Evolutionary conservation across 78 protist genomes (phyloP).

Genomic region (Polysphondylium violaceum): DNA sequence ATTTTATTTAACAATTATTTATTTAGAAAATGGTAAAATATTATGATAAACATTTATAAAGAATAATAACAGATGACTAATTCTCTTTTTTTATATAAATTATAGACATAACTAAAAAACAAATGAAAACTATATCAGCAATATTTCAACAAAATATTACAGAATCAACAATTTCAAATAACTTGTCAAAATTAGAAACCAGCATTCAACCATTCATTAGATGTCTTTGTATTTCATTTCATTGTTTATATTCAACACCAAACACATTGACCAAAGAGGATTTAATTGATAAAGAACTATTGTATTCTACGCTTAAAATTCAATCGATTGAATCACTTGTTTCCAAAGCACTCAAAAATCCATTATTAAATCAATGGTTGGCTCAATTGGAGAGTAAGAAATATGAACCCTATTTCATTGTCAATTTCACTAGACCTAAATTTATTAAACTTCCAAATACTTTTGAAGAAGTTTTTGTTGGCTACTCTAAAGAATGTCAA

Average conservation of each 20-base stretch:
- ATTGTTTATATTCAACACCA: background rate
- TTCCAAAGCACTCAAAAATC: background rate
- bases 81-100: background rate
- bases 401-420: slow-evolving; percentile 27
- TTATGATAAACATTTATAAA: background rate
- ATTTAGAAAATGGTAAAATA: slow-evolving; percentile 28
- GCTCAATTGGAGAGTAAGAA: slow-evolving; percentile 35
- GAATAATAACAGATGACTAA: background rate
- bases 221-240: slow-evolving; percentile 6
- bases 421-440: slow-evolving; percentile 7
- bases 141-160: background rate
- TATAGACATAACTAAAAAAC: slow-evolving; percentile 34
- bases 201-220: background rate
- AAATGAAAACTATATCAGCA: slow-evolving; percentile 15
- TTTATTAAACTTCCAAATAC: slow-evolving; percentile 54
- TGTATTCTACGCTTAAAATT: background rate
- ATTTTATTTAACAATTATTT: slow-evolving; percentile 51
- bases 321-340: background rate
- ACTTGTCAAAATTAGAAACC: background rate
- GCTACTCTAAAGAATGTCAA: slow-evolving; percentile 1
- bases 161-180: background rate
- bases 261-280: background rate
- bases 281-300: background rate
- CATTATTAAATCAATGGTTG: slow-evolving; percentile 4
- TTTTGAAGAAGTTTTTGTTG: slow-evolving; percentile 51